phyloP scores from a whole-genome alignment of 2,329 filamentous ascomycete genomes.

The Aureobasidium sp. region DNA sequence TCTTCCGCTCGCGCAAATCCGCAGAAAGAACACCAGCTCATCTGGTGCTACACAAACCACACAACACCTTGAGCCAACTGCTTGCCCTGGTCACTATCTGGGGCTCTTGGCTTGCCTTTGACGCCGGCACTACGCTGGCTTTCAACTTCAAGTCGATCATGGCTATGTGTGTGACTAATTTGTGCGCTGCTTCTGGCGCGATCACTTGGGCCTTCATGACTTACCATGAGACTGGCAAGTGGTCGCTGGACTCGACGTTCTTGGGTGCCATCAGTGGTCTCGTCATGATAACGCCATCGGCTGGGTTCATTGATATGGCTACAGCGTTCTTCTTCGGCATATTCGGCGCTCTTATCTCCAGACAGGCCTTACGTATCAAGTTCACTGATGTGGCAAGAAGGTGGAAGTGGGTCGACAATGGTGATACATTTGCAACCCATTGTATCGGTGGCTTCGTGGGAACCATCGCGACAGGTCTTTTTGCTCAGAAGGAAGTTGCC shows the following conservation, averaged over 20 bases:
- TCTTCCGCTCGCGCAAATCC: conserved; percentile 40
- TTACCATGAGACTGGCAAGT: conserved; percentile 35
- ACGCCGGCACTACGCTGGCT: conserved; percentile 41
- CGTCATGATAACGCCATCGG: conserved; percentile 45
- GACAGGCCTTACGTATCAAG: conserved; percentile 46
- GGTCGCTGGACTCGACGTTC: conserved; percentile 43
- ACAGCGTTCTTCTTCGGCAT: conserved; percentile 43
- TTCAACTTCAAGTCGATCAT: conserved; percentile 44
- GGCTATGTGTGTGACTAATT: conserved; percentile 42
- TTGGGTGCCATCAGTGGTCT: conserved; percentile 46
- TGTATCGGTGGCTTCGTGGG: conserved; percentile 44
- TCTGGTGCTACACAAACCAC: conserved; percentile 38
- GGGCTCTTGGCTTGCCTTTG: conserved; percentile 45
- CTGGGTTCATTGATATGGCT: conserved; percentile 42
- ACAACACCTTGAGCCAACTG: conserved; percentile 41
- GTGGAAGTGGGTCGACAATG: conserved; percentile 46
- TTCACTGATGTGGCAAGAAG: conserved; percentile 40
- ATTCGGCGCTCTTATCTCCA: conserved; percentile 38
- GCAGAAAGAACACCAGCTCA: conserved; percentile 37
- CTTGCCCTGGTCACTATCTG: conserved; percentile 43
- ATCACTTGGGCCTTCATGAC: conserved; percentile 41
- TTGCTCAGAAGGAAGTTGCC: conserved; percentile 43
- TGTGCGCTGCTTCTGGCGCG: conserved; percentile 40
- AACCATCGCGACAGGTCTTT: conserved; percentile 43
- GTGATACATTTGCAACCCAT: conserved; percentile 48